phyloP scores from a whole-genome alignment of 371 early-diverging fungal genomes.

The Cokeromyces recurvatus region DNA sequence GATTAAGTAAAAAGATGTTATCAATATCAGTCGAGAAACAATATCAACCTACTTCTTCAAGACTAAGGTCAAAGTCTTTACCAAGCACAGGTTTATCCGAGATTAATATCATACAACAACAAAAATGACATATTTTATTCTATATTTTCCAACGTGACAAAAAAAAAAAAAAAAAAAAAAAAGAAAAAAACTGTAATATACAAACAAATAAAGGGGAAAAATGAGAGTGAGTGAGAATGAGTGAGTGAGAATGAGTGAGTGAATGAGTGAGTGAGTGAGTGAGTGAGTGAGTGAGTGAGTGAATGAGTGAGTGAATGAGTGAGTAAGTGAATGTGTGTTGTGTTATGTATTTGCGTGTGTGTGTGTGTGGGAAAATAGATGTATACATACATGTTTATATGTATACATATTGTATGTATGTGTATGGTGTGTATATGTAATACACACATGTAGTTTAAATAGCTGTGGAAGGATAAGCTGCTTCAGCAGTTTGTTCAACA shows the following conservation, averaged over 20 bases:
- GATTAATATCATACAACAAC: slow-evolving; percentile 5
- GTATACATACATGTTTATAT: background rate
- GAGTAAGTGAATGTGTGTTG: too few relatives aligned
- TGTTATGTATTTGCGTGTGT: too few relatives aligned
- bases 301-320: too few relatives aligned
- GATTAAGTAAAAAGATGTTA: slow-evolving; percentile 15
- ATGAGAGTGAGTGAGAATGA: too few relatives aligned
- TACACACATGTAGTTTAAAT: slow-evolving; percentile 1
- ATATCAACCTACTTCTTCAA: slow-evolving; percentile 1
- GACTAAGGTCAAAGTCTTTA: slow-evolving; percentile 17
- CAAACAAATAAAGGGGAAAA: background rate
- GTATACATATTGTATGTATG: too few relatives aligned
- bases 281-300: too few relatives aligned
- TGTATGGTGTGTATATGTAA: background rate
- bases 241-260: too few relatives aligned
- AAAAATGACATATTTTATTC: too few relatives aligned
- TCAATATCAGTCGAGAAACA: slow-evolving; percentile 1
- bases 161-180: background rate
- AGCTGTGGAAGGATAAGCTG: slow-evolving; percentile 16
- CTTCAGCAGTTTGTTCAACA: slow-evolving; percentile 11
- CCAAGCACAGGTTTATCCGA: slow-evolving; percentile 15
- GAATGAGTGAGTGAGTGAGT: too few relatives aligned
- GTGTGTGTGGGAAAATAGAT: slow-evolving; percentile 3
- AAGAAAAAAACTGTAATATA: background rate
- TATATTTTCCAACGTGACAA: too few relatives aligned